Percentiles rank a stretch among this genome's conserved stretches.
Conservation (phyloP, 2,329 filamentous ascomycete genomes). For the Fusarium pseudocircinatum region DNA sequence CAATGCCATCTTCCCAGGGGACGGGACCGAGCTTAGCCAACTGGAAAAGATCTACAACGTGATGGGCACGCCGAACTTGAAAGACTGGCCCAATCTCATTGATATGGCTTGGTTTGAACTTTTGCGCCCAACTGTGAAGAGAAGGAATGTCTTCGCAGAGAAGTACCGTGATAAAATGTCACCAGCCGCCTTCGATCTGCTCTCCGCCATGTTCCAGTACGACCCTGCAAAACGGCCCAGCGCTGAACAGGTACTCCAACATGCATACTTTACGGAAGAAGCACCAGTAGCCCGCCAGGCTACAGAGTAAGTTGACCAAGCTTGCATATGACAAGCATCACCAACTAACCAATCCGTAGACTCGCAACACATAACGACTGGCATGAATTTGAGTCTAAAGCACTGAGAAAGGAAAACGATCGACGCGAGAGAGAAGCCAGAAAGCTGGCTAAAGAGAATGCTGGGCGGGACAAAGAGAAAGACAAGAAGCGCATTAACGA, state of each 20-base stretch:
- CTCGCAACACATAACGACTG: slow-evolving; percentile 87
- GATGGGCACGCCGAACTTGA: slow-evolving; percentile 84
- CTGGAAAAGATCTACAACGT: slow-evolving; percentile 96
- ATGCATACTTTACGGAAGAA: slow-evolving; percentile 88
- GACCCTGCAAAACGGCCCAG: slow-evolving; percentile 86
- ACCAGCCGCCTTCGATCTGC: slow-evolving; percentile 82
- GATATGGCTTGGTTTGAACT: slow-evolving; percentile 98
- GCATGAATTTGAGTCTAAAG: slow-evolving; percentile 99
- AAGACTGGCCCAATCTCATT: slow-evolving; percentile 88
- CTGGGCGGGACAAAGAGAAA: slow-evolving; percentile 44
- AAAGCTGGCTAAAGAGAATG: slow-evolving; percentile 54
- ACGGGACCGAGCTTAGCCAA: slow-evolving; percentile 95
- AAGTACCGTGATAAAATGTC: slow-evolving; percentile 83
- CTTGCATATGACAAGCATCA: background rate
- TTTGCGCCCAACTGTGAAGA: slow-evolving; percentile 78
- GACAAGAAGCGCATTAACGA: slow-evolving; percentile 55
- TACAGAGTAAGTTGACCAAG: slow-evolving; percentile 72
- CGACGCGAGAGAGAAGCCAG: slow-evolving; percentile 66
- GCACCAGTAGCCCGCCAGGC: slow-evolving; percentile 81
- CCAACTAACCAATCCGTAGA: slow-evolving; percentile 56
- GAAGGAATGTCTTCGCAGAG: slow-evolving; percentile 80
- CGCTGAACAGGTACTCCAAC: slow-evolving; percentile 83
- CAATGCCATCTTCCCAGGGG: slow-evolving; percentile 92
- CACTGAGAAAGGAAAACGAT: slow-evolving; percentile 88
- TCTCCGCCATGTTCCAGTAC: slow-evolving; percentile 86